Conservation (phyloP, 2,329 filamentous ascomycete species). For the Aspergillus neoniger region DNA sequence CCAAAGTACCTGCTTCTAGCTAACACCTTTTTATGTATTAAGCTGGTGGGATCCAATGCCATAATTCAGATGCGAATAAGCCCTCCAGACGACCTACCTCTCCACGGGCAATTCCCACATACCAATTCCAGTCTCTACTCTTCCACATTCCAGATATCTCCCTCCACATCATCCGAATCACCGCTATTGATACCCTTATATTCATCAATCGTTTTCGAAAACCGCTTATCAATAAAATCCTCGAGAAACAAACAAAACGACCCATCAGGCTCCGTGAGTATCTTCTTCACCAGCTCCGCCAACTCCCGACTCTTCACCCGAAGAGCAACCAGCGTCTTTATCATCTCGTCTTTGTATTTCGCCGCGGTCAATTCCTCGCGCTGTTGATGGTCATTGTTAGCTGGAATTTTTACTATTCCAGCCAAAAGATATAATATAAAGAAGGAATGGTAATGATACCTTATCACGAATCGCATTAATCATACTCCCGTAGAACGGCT, state of each 20-base stretch:
- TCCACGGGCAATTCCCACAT: neutral
- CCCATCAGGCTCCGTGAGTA: neutral
- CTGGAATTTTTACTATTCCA: neutral
- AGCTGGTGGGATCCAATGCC: no score
- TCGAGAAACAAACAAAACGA: neutral
- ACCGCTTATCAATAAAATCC: neutral
- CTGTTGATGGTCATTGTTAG: neutral
- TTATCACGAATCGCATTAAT: neutral
- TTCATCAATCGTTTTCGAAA: neutral
- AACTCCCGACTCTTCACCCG: neutral
- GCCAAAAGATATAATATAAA: no score
- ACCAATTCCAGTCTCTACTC: neutral
- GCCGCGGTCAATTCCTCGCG: neutral
- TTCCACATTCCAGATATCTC: neutral
- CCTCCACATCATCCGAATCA: no score
- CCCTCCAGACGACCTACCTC: no score
- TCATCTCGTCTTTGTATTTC: neutral
- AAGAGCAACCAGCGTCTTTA: neutral
- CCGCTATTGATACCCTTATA: neutral
- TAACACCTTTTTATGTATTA: no score
- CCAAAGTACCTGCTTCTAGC: no score
- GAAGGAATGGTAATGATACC: neutral
- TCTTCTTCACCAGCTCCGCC: neutral
- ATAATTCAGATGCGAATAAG: no score
- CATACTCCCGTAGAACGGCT: neutral